phyloP scores from a whole-genome alignment of 805 yeast species.

The Osmozyma mogii region DNA sequence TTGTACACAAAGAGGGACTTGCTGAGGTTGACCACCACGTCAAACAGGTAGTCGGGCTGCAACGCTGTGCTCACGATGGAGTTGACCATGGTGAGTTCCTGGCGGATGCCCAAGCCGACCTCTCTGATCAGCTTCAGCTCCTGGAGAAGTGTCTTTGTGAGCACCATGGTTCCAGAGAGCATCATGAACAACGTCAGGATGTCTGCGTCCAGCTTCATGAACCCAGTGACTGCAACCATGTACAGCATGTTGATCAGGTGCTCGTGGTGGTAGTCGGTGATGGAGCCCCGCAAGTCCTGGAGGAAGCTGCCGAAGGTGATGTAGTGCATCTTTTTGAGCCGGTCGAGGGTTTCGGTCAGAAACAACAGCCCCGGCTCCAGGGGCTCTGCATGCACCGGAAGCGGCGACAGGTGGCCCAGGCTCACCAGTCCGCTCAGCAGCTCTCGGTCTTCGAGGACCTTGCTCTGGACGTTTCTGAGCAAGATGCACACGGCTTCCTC shows the following conservation, averaged over 20 bases:
- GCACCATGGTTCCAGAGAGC: constrained; percentile 27
- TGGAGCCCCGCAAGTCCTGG: constrained; percentile 23
- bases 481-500: constrained; percentile 29
- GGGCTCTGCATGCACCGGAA: too few relatives aligned
- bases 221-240: constrained; percentile 28
- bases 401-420: too few relatives aligned
- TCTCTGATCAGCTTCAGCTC: constrained; percentile 13
- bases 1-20: constrained; percentile 21
- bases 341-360: constrained; percentile 4
- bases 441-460: too few relatives aligned
- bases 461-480: constrained; percentile 8
- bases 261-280: constrained; percentile 24
- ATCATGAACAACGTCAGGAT: constrained; percentile 26
- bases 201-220: constrained; percentile 24
- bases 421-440: too few relatives aligned
- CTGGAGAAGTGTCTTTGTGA: constrained; percentile 18
- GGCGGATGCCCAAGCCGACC: constrained; percentile 15
- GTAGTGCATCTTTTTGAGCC: constrained; percentile 25
- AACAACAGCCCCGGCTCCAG: not conserved
- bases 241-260: constrained; percentile 31
- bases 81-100: constrained; percentile 15
- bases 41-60: constrained; percentile 29
- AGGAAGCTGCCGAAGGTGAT: constrained; percentile 29
- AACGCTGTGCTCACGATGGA: constrained; percentile 14
- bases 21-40: constrained; percentile 19